phyloP scores from a whole-genome alignment of 2,329 filamentous ascomycete genomes.

The Aspergillus fumigatus region DNA sequence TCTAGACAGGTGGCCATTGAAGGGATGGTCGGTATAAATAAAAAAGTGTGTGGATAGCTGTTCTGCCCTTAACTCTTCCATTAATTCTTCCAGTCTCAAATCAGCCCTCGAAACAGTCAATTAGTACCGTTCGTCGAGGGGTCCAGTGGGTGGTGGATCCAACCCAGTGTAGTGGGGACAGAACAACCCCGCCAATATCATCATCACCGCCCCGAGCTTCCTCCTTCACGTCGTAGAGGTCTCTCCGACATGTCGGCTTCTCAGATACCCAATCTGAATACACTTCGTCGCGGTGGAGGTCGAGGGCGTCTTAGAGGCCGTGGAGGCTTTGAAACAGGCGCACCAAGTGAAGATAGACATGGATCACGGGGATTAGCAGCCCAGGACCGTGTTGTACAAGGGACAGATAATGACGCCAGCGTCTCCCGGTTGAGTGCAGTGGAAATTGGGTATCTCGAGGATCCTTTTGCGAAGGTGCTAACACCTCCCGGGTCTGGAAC shows the following conservation, averaged over 20 bases:
- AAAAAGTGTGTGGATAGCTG: background rate
- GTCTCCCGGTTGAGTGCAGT: slow-evolving; percentile 87
- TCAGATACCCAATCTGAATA: slow-evolving; percentile 73
- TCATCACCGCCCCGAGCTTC: slow-evolving; percentile 15
- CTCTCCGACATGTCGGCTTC: slow-evolving; percentile 58
- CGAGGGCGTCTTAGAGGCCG: slow-evolving; percentile 47
- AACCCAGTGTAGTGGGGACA: background rate
- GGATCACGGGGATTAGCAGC: slow-evolving; percentile 29
- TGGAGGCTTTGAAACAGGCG: slow-evolving; percentile 19
- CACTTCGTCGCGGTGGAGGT: slow-evolving; percentile 51
- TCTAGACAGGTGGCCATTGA: background rate
- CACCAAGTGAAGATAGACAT: slow-evolving; percentile 18
- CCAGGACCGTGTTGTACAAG: slow-evolving; percentile 74
- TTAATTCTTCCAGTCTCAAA: background rate
- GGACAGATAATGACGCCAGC: slow-evolving; percentile 87
- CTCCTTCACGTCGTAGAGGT: slow-evolving; percentile 7
- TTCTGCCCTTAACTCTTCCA: background rate
- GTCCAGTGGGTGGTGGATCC: background rate
- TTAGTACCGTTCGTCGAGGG: background rate
- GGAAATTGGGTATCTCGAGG: slow-evolving; percentile 74
- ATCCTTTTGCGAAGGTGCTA: slow-evolving; percentile 71
- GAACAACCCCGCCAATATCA: slow-evolving; percentile 10
- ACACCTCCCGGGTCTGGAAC: slow-evolving; percentile 48
- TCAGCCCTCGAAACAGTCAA: background rate
- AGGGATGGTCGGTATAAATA: background rate